Base-by-base conservation (phyloP, 148 eudicot species). In the Vaccinium vitisidaea region DNA sequence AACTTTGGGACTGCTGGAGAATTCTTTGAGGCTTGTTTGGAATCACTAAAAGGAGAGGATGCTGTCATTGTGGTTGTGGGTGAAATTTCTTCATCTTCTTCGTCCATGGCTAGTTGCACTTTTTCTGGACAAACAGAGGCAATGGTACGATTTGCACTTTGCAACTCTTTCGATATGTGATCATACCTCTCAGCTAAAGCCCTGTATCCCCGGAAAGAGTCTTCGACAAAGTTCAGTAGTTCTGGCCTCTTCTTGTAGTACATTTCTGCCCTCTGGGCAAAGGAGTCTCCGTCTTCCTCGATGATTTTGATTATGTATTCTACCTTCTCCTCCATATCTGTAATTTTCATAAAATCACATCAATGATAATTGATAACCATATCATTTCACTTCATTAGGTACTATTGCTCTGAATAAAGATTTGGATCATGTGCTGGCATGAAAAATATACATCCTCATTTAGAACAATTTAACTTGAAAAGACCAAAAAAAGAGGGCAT, bases 261-360 rank as follows among this genome's bases (percentile, higher is more conserved):
- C 98, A 95, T 94, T 82, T 97, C 99, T 77, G 98, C 99, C 86
- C 91, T 89, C 81, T 90, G 85, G 13, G 94, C 92, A 75, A 97
- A 97, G 3, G 99, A 88, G 88, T 97, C 99, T 27, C 98, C 99
- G 63, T 95, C 99, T 82, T 97, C 98, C 36, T 94, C 93, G 65
- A 97, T 91, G 83, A 97, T 93, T 76, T 86, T 90, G 50, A 97
- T 81, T 91, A 97, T 92, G 84, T 88, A 86, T 25, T 93, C 88
- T 46, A 95, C 94, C 87, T 91, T 94, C 81, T 88, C 96, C 86
- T 95, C 95, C 98, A 95, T 93, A 86, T 97, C 98, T 94, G 92
- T 30, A 54, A 83, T 50, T 80, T 7, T 67, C 82, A 84, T 27
- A 75, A 75, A 12, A 30, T n/a, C 8, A 84, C 13, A 19, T 52